Percentiles rank a stretch among this genome's conserved stretches.
Evolutionary conservation across 805 yeast species (phyloP).

Genomic region (Metschnikowia shivogae): DNA sequence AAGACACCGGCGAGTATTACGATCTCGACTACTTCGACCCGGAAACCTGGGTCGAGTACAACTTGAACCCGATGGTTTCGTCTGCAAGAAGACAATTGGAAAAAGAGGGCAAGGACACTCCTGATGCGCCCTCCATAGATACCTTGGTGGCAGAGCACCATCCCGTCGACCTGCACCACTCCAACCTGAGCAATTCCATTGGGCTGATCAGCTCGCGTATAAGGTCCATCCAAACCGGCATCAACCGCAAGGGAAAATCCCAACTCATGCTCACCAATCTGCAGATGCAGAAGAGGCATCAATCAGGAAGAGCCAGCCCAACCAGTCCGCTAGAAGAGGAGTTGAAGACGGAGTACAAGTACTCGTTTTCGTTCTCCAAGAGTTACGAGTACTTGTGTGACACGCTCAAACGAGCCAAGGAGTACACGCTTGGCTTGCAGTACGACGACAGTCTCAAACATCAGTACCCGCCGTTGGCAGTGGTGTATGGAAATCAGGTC

Average conservation of each 20-base stretch:
- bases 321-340: slow-evolving; percentile 10
- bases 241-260: slow-evolving; percentile 13
- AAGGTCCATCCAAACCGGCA: slow-evolving; percentile 11
- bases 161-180: slow-evolving; percentile 2
- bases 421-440: slow-evolving; percentile 53
- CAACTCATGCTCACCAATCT: slow-evolving; percentile 17
- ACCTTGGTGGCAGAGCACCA: slow-evolving; percentile 10
- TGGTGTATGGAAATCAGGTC: slow-evolving; percentile 74
- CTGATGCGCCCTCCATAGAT: slow-evolving; percentile 7
- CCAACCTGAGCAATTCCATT: slow-evolving; percentile 4
- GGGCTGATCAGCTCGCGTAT: slow-evolving; percentile 23
- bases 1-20: slow-evolving; percentile 51
- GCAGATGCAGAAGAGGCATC: slow-evolving; percentile 25
- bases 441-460: slow-evolving; percentile 43
- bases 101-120: slow-evolving; percentile 1
- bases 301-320: slow-evolving; percentile 17
- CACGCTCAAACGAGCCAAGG: slow-evolving; percentile 56
- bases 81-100: slow-evolving; percentile 24
- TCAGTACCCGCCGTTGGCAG: slow-evolving; percentile 77
- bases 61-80: slow-evolving; percentile 70
- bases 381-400: slow-evolving; percentile 61
- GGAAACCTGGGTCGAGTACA: slow-evolving; percentile 72
- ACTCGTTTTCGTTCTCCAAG: slow-evolving; percentile 44
- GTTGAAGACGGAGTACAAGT: slow-evolving; percentile 7
- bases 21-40: slow-evolving; percentile 77